Base-by-base conservation (phyloP, 2,329 filamentous ascomycete genomes). In the Fonsecaea pugnacius region DNA sequence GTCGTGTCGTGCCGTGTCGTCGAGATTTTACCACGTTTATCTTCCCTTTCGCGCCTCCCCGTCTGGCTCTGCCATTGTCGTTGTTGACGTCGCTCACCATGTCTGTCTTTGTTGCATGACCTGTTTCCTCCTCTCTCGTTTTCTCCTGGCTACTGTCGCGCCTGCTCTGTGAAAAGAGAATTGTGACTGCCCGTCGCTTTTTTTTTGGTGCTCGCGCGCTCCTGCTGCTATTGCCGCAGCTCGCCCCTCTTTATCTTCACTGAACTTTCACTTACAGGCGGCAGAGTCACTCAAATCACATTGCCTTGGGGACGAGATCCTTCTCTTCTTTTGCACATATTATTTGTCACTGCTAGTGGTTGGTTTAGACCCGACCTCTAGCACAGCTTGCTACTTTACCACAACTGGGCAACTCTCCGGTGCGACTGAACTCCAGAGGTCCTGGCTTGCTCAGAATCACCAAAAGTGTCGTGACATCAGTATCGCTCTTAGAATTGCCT, bases 281-380 rank as follows among this genome's bases (percentile, higher is more conserved):
- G 36, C 46, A 54, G 9, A 32, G 35, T 58, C 59, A 53, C 18
- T 56, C 38, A 32, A 60, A 35, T 48, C 43, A 24, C 24, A 53
- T 57, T 57, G 48, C 59, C 38, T 63, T 53, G 51, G 55, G 27
- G 12, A 38, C 30, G 57, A 50, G 60, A 53, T 33, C 30, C 48
- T 50, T 60, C 36, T 63, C 50, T 55, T 59, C 63, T 52, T 35
- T 57, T 56, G 63, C 60, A 60, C 59, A 60, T 66, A 63, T 63
- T 21, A 62, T 66, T 56, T 35, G 38, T 38, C 48, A 46, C 59
- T 55, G 52, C 38, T 51, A 21, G 40, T 64, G 58, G 52, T 60
- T 36, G 53, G 36, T 52, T 18, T 18, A 21, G 16, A 5, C 27
- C 24, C 35, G 24, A 53, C 14, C 52, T 50, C 50, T 46, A 3